Conservation (phyloP, 495 filamentous ascomycete species). For the Pseudoneurospora amorphoporcata region DNA sequence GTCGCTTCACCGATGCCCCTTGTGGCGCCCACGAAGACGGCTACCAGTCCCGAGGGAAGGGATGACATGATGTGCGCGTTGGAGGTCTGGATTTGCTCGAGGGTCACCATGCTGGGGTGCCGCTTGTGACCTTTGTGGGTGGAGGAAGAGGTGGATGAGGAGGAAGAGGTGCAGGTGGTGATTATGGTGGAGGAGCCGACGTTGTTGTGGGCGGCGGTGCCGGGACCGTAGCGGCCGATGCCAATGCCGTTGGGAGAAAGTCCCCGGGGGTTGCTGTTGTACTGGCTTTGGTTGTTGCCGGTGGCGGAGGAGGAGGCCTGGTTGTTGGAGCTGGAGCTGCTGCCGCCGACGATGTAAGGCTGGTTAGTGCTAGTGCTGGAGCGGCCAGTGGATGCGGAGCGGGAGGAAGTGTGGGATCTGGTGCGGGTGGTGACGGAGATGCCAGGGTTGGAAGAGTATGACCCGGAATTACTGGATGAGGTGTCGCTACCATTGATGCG, state of each 20-base stretch:
- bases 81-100: slow-evolving; percentile 26
- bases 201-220: background rate
- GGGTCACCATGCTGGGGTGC: slow-evolving; percentile 23
- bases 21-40: slow-evolving; percentile 56
- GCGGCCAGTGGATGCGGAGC: background rate
- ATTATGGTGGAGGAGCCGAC: background rate
- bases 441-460: background rate
- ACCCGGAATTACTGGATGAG: background rate
- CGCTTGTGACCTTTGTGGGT: slow-evolving; percentile 20
- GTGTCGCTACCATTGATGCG: background rate
- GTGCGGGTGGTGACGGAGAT: background rate
- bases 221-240: background rate
- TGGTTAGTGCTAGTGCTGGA: background rate
- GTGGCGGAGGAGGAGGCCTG: background rate
- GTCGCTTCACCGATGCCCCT: slow-evolving; percentile 53
- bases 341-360: background rate
- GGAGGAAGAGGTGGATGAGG: background rate
- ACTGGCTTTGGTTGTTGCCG: background rate
- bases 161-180: background rate
- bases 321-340: background rate
- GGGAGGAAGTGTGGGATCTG: background rate
- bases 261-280: background rate
- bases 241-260: background rate
- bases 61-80: slow-evolving; percentile 27
- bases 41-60: slow-evolving; percentile 35